These are phyloP conservation scores for Pseudotsuga menziesii DNA, from an alignment of 75 land plant species.

Conservation along the genomic window DNA sequence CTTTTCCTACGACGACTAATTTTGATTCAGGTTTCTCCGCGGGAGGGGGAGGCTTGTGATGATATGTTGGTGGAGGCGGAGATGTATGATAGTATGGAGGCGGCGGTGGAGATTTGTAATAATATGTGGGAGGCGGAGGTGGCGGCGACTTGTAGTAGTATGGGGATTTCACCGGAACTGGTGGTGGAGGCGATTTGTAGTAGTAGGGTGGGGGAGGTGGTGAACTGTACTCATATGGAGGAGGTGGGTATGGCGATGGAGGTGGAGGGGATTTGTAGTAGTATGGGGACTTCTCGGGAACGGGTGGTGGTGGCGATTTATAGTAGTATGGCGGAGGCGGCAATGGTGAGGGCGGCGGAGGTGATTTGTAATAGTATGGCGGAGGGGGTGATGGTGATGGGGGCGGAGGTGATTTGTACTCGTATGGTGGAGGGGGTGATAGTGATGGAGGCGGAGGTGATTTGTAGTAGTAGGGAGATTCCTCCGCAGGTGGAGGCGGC, in stretches of 20 bases:
- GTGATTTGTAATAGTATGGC: constrained; percentile 18
- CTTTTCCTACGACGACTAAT: constrained; percentile 36
- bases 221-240: constrained; percentile 18
- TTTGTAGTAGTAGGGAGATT: constrained; percentile 18
- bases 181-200: constrained; percentile 27
- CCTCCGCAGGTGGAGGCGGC: constrained; percentile 19
- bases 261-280: constrained; percentile 44
- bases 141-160: constrained; percentile 26
- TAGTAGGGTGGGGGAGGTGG: constrained; percentile 25
- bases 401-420: constrained; percentile 35
- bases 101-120: constrained; percentile 21
- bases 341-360: constrained; percentile 16
- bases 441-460: constrained; percentile 34
- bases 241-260: constrained; percentile 13
- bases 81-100: constrained; percentile 12
- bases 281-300: constrained; percentile 15
- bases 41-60: neutral
- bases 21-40: neutral
- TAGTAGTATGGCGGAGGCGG: constrained; percentile 21
- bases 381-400: constrained; percentile 27
- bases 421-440: constrained; percentile 27
- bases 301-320: constrained; percentile 16
- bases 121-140: constrained; percentile 20
- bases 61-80: constrained; percentile 6
- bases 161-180: too few relatives aligned